phyloP scores from a whole-genome alignment of 2,329 filamentous ascomycete species.

The Pestalotiopsis sp. region DNA sequence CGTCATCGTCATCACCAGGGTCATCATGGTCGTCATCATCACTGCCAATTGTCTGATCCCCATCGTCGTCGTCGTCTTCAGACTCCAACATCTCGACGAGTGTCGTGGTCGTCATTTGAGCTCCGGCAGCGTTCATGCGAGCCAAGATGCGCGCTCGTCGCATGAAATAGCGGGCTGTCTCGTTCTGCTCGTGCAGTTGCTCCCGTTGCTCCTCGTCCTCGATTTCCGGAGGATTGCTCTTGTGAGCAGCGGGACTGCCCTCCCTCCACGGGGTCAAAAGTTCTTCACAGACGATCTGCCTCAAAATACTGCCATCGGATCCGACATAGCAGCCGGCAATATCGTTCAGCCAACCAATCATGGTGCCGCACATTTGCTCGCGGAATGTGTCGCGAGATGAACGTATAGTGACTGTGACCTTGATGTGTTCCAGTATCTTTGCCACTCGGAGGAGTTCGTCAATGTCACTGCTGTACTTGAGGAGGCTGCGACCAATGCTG shows the following conservation, averaged over 20 bases:
- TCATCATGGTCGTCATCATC: constrained; percentile 62
- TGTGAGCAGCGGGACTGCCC: constrained; percentile 83
- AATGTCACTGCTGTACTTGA: constrained; percentile 77
- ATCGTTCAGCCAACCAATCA: constrained; percentile 94
- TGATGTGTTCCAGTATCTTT: constrained; percentile 89
- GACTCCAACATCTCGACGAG: constrained; percentile 39
- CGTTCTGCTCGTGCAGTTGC: constrained; percentile 34
- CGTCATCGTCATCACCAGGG: constrained; percentile 63
- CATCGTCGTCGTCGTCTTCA: constrained; percentile 44
- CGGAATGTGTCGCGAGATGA: constrained; percentile 94
- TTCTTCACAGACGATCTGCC: constrained; percentile 86
- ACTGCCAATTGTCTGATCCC: constrained; percentile 36
- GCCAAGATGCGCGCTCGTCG: constrained; percentile 38
- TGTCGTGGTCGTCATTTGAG: constrained; percentile 14
- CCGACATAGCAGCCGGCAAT: constrained; percentile 89
- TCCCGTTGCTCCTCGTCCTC: constrained; percentile 78
- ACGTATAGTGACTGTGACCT: constrained; percentile 92
- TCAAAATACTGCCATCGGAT: constrained; percentile 76
- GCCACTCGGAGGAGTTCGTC: constrained; percentile 76
- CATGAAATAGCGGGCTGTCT: constrained; percentile 36
- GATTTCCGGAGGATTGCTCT: constrained; percentile 74
- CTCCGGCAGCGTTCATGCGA: constrained; percentile 18
- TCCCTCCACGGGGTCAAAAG: constrained; percentile 85
- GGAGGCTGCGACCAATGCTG: constrained; percentile 81
- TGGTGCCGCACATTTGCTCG: constrained; percentile 98